Conservation (phyloP, 139 green algal genomes). For the Chlorella sp. region DNA sequence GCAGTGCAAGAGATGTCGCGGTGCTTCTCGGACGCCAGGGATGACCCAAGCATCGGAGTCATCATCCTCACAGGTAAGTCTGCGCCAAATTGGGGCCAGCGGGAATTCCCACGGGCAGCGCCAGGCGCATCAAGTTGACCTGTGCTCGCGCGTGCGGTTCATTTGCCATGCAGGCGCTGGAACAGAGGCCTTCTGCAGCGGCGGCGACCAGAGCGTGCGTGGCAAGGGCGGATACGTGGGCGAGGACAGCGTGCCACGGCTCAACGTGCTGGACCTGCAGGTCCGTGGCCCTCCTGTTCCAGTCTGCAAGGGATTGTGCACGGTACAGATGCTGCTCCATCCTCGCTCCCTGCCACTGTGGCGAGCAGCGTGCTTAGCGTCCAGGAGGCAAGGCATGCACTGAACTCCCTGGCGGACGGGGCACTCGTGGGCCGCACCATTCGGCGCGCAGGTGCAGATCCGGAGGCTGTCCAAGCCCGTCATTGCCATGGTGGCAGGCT, state of each 20-base stretch:
- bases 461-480: conserved; percentile 90
- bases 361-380: no score
- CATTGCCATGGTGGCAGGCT: conserved; percentile 92
- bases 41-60: conserved; percentile 85
- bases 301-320: no score
- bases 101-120: no score
- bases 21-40: conserved; percentile 83
- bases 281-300: no score
- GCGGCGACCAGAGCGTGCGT: conserved; percentile 89
- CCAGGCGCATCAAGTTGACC: background rate
- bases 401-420: no score
- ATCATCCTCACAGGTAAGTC: conserved; percentile 86
- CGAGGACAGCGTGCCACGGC: conserved; percentile 68
- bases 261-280: conserved; percentile 97
- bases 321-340: no score
- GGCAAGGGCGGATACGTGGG: conserved; percentile 92
- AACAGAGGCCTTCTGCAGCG: conserved; percentile 89
- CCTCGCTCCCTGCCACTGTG: no score
- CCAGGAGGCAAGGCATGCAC: no score
- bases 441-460: conserved; percentile 87
- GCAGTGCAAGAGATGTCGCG: conserved; percentile 79
- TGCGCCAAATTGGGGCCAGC: no score
- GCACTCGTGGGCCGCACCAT: no score
- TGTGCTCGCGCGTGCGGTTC: background rate
- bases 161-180: conserved; percentile 51